A percentile compares a stretch with the other conserved stretches of the same genome.
phyloP scores from a whole-genome alignment of 139 green algal genomes.

The Chara braunii region DNA sequence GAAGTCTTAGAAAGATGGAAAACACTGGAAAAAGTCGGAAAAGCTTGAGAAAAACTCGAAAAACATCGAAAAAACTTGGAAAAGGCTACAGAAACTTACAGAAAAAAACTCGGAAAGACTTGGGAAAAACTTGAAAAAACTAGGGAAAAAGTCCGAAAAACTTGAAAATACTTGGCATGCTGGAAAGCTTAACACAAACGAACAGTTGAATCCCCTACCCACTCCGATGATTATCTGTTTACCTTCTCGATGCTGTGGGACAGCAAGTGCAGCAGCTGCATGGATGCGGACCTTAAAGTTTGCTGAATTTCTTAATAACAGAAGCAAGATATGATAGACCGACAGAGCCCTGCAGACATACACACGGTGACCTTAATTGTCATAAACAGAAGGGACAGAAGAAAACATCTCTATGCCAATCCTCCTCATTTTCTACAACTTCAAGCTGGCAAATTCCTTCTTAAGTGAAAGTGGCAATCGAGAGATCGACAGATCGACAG shows the following conservation, averaged over 20 bases:
- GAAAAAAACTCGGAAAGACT: not conserved
- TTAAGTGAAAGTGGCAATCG: not conserved
- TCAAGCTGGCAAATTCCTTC: no score
- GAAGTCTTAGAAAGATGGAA: no score
- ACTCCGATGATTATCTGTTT: not conserved
- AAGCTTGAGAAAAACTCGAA: no score
- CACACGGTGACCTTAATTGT: no score
- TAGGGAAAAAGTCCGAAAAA: not conserved
- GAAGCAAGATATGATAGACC: not conserved
- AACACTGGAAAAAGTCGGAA: no score
- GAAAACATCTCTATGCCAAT: no score
- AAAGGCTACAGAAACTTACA: not conserved
- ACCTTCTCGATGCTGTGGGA: conserved; percentile 3
- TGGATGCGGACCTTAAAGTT: conserved; percentile 26
- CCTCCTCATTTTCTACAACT: no score
- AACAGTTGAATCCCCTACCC: no score
- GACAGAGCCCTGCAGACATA: not conserved
- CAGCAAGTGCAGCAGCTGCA: conserved; percentile 2
- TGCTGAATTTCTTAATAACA: not conserved
- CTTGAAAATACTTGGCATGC: no score
- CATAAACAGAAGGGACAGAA: no score
- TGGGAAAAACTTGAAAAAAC: not conserved
- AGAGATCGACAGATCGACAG: not conserved
- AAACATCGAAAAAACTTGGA: conserved; percentile 11
- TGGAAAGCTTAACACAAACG: no score